These are phyloP conservation scores for Atkinsonella hypoxylon DNA, from an alignment of 2,329 filamentous ascomycete genomes.

Conservation along the genomic window DNA sequence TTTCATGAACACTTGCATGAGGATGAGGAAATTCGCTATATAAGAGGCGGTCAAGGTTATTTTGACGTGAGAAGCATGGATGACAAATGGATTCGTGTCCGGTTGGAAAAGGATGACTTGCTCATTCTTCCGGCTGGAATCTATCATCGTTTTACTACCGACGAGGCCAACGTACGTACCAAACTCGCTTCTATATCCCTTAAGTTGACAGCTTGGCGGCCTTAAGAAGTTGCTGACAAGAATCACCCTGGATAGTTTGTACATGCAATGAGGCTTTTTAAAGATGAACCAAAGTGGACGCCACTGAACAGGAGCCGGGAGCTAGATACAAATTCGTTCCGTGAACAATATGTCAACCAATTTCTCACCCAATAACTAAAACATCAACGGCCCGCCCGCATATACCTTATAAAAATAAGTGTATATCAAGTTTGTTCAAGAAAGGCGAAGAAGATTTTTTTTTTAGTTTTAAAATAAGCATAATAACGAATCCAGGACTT, in stretches of 20 bases:
- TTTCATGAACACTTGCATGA: constrained; percentile 95
- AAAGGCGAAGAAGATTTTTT: too few relatives aligned
- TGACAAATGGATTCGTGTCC: constrained; percentile 83
- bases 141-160: constrained; percentile 95
- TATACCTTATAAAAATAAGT: too few relatives aligned
- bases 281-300: constrained; percentile 98
- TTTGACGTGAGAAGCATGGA: constrained; percentile 80
- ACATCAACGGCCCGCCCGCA: too few relatives aligned
- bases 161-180: constrained; percentile 69
- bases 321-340: constrained; percentile 65
- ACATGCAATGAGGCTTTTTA: constrained; percentile 91
- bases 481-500: too few relatives aligned
- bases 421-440: too few relatives aligned
- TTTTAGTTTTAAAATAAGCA: too few relatives aligned
- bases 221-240: background rate
- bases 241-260: constrained; percentile 53
- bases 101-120: constrained; percentile 74
- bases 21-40: constrained; percentile 96
- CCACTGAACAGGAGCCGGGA: constrained; percentile 71
- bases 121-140: constrained; percentile 91
- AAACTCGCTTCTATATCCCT: background rate
- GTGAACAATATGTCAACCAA: constrained; percentile 61
- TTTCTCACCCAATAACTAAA: constrained; percentile 16
- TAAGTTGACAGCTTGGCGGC: background rate
- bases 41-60: constrained; percentile 76